Base-by-base conservation (phyloP, 2,329 filamentous ascomycete species). In the Orbilia blumenaviensis region DNA sequence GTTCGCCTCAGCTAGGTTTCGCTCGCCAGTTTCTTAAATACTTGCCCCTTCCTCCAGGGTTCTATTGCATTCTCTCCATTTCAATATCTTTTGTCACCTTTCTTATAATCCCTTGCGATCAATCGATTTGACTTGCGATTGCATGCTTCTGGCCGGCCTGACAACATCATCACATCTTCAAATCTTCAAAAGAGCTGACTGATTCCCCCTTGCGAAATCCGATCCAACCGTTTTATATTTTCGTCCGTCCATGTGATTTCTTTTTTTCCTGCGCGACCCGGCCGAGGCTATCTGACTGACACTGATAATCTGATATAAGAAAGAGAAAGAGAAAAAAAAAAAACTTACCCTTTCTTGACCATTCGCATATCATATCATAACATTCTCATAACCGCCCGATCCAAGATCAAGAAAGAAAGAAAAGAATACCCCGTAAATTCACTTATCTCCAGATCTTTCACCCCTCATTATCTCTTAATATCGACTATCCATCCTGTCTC, bases 21-120 rank as follows among this genome's bases (percentile, higher is more conserved):
- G 52, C 52, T 68, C 71, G 64, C 64, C 64, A 44, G 54, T 69
- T 76, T 76, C 64, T 69, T 76, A 76, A 76, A 76, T 76, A 76
- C 71, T 76, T 76, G 72, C 64, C 66, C 64, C 58, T 76, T 75
- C 72, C 72, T 76, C 72, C 64, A 69, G 64, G 58, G 64, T 77
- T 77, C 61, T 71, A 61, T 36, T 60, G 52, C 32, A 36, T 50
- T 71, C 66, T 66, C 36, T 61, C 61, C 58, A 56, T 60, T 69
- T 77, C 64, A 63, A 77, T 60, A 69, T 66, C 60, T 58, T 32
- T 63, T 75, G 41, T 38, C 46, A 36, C 44, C 52, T 63, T 46
- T 67, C 56, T 60, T 29, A 32, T 69, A 46, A 56, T 66, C 50
- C 48, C 50, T 50, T 73, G 68, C 68, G 34, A 68, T 52, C 52